Evolutionary conservation across 495 filamentous ascomycete species (phyloP), one percentile per base, ranked within the genome.

Genomic region (Extremus antarcticus): DNA sequence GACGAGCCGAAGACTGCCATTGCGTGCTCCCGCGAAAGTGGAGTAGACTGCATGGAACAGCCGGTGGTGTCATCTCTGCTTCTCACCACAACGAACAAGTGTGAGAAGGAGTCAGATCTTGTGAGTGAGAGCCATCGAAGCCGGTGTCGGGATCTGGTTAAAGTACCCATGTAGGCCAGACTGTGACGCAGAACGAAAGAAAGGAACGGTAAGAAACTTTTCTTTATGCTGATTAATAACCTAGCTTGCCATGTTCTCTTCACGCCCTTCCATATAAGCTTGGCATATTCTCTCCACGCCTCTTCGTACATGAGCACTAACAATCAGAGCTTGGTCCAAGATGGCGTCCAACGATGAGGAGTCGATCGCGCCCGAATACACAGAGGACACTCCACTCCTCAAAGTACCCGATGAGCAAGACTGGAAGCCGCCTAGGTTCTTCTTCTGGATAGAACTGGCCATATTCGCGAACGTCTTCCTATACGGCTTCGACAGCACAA

Each of bases 401-500:
- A 13, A 25, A 48, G 46, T 9, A 24, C 46, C 46, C 9, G 23
- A 25, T 7, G 46, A 48, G 24, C 13, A 48, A 16, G 24, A 25
- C 46, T 48, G 46, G 46, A 48, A 48, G 20, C 46, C 46, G 7
- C 46, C 46, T 23, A 13, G 21, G 17, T 13, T 13, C 46, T 48
- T 48, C 23, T 13, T 48, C 46, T 48, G 46, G 46, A 48, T 48
- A 10, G 46, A 48, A 25, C 46, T 48, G 23, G 46, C 46, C 23
- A 48, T 48, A 10, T 48, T 48, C 46, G 46, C 46, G 13, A 25
- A 48, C 23, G 46, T 48, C 23, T 48, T 24, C 41, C 46, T 48
- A 10, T 48, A 48, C 17, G 46, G 23, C 3, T 25, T 48, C 20
- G 46, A 48, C 21, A 48, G 21, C 23, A 48, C 46, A 10, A 48